phyloP scores from a whole-genome alignment of 768 basidiomycete species.

The Grammothele lineata region DNA sequence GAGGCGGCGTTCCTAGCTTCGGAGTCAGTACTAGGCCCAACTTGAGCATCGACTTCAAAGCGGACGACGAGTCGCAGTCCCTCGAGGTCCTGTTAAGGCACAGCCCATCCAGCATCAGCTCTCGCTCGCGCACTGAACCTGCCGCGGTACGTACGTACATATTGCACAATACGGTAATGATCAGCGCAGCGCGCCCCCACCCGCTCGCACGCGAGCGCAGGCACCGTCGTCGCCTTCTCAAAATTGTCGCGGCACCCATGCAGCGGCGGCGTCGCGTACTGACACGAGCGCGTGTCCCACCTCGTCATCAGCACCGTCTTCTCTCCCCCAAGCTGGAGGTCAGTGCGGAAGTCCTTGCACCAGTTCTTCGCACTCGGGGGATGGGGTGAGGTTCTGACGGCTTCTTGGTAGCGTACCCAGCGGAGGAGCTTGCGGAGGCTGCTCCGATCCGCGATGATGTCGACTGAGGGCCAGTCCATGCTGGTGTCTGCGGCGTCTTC shows the following conservation, averaged over 20 bases:
- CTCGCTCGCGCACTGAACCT: background rate
- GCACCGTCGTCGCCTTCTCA: slow-evolving; percentile 27
- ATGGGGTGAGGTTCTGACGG: slow-evolving; percentile 4
- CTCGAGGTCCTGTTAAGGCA: slow-evolving; percentile 15
- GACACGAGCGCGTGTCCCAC: slow-evolving; percentile 39
- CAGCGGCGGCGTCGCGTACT: no score
- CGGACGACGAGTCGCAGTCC: slow-evolving; percentile 18
- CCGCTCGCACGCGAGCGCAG: slow-evolving; percentile 8
- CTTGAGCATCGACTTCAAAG: slow-evolving; percentile 23
- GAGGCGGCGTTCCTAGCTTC: no score
- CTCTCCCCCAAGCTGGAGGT: slow-evolving; percentile 54
- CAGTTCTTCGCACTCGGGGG: background rate
- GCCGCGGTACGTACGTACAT: slow-evolving; percentile 14
- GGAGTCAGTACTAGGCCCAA: no score
- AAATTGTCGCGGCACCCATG: slow-evolving; percentile 55
- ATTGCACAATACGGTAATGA: slow-evolving; percentile 17
- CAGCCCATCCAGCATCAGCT: no score
- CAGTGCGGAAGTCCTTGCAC: slow-evolving; percentile 52
- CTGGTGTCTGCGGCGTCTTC: slow-evolving; percentile 17
- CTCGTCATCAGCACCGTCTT: slow-evolving; percentile 61
- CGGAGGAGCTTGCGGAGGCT: slow-evolving; percentile 55
- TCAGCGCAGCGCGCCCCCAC: no score
- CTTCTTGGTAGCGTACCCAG: no score
- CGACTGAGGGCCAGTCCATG: slow-evolving; percentile 35
- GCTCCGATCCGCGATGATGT: slow-evolving; percentile 60